A percentile compares a stretch with the other conserved stretches of the same genome.
Conservation (phyloP, 768 basidiomycete genomes). For the Epithele typhae region DNA sequence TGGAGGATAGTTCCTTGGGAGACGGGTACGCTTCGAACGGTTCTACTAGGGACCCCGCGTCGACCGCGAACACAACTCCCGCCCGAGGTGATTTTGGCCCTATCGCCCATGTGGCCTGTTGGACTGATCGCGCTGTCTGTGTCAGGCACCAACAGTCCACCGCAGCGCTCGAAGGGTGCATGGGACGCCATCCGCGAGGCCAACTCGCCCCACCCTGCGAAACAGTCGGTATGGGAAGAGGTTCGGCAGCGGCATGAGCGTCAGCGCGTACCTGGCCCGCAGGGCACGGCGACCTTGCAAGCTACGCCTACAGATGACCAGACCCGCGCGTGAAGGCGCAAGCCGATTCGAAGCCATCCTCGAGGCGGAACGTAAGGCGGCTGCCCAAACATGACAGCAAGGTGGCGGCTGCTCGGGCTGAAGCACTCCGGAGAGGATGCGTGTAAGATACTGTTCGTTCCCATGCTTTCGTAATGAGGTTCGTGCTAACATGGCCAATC, state of each 20-base stretch:
- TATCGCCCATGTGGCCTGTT: too few species aligned
- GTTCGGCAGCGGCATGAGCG: conserved; percentile 53
- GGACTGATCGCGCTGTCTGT: neutral
- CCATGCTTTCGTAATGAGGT: neutral
- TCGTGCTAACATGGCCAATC: too few species aligned
- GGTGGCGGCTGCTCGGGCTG: too few species aligned
- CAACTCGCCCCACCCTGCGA: conserved; percentile 37
- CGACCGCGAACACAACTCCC: too few species aligned
- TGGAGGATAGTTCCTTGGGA: too few species aligned
- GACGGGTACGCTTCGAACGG: too few species aligned
- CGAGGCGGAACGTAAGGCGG: conserved; percentile 48
- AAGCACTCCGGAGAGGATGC: too few species aligned
- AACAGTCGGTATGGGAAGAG: conserved; percentile 60
- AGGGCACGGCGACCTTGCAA: neutral
- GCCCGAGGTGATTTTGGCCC: too few species aligned
- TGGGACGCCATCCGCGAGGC: conserved; percentile 68
- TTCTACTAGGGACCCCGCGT: too few species aligned
- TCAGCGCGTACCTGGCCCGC: conserved; percentile 26
- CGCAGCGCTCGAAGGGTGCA: conserved; percentile 26
- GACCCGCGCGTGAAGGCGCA: conserved; percentile 40
- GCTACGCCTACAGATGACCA: conserved; percentile 14
- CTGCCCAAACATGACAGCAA: conserved; percentile 6
- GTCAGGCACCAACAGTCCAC: neutral
- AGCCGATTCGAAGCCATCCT: conserved; percentile 55
- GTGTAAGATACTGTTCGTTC: conserved; percentile 2